These are phyloP conservation scores for Dictyostelium citrinum DNA, from an alignment of 78 protist genomes.

Conservation along the genomic window DNA sequence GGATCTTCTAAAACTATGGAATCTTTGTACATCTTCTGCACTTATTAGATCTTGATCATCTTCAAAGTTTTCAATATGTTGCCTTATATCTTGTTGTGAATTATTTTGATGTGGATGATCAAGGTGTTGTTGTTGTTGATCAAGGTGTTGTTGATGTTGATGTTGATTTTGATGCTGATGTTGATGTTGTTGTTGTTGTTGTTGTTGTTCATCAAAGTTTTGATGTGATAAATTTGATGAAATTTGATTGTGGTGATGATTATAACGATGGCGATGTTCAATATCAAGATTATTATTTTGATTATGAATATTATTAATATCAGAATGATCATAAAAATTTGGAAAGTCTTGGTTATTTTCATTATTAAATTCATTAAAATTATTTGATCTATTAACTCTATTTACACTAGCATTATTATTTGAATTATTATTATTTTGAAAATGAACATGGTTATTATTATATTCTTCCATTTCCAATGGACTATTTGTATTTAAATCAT, in stretches of 20 bases:
- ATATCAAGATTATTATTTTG: not conserved
- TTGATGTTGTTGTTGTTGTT: not conserved
- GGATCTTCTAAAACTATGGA: not conserved
- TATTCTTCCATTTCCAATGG: conserved; percentile 1
- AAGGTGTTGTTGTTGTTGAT: not conserved
- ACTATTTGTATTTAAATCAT: not conserved
- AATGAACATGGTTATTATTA: not conserved
- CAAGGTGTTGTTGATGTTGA: not conserved
- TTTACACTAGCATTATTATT: not conserved
- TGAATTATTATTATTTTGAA: not conserved
- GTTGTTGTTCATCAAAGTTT: not conserved
- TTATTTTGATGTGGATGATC: too few species aligned
- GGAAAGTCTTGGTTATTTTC: not conserved
- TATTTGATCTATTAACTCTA: not conserved
- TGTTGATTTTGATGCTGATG: not conserved
- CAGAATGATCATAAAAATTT: not conserved
- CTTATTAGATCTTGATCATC: not conserved
- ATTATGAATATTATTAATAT: not conserved
- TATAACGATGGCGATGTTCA: not conserved
- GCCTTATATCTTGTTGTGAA: not conserved
- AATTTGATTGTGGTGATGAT: not conserved
- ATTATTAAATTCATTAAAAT: not conserved
- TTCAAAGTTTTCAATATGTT: not conserved
- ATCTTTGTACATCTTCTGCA: conserved; percentile 7
- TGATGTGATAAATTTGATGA: not conserved